phyloP scores from a whole-genome alignment of 352 stramenopile species.

The Phytophthora fragariae region DNA sequence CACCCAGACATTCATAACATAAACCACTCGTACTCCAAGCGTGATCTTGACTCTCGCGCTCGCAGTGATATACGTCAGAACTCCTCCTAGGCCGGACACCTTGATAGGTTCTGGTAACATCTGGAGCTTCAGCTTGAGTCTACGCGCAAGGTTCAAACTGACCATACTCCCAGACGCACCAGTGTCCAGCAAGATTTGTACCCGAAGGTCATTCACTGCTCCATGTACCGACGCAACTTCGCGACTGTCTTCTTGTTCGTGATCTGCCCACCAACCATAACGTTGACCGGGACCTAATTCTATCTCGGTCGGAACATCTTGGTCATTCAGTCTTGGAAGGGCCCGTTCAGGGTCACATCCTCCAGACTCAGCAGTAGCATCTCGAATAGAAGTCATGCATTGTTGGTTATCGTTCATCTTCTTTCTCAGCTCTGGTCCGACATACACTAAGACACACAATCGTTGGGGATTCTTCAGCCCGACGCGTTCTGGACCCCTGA shows the following conservation, averaged over 20 bases:
- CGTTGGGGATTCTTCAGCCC: too few relatives aligned
- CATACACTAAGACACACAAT: too few relatives aligned
- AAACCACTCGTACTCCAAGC: neutral
- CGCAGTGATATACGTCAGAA: neutral
- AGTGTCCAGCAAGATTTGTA: neutral
- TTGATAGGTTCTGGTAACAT: conserved; percentile 2
- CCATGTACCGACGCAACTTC: neutral
- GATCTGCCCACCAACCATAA: conserved; percentile 2
- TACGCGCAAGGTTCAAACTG: conserved; percentile 7
- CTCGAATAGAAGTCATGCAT: conserved; percentile 4
- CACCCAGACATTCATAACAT: conserved; percentile 16
- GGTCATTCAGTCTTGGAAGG: neutral
- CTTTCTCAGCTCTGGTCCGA: too few relatives aligned
- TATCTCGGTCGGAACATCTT: neutral
- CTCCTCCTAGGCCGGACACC: neutral
- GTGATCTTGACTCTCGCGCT: neutral
- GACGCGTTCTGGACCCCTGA: too few relatives aligned
- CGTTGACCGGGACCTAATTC: neutral
- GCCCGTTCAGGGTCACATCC: neutral
- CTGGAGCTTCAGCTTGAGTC: conserved; percentile 1
- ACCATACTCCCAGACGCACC: conserved; percentile 1
- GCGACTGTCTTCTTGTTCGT: neutral
- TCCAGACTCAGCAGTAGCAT: conserved; percentile 6
- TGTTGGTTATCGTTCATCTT: too few relatives aligned
- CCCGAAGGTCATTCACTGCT: neutral